Evolutionary conservation across 192 early-diverging fungal genomes (phyloP).

Genomic region (Linderina pennispora): DNA sequence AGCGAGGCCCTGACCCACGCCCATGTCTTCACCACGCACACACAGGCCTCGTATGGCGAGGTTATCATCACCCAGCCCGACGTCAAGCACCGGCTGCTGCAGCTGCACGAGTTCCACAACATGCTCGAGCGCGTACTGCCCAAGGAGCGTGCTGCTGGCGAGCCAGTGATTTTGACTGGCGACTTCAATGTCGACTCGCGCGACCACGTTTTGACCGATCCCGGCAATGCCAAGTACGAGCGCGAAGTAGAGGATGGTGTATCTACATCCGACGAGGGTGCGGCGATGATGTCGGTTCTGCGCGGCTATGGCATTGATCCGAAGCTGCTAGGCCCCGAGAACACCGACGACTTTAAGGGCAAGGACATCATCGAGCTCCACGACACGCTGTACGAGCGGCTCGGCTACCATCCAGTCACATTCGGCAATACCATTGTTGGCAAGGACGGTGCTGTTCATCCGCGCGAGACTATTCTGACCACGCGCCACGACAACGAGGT

Average conservation of each 20-base stretch:
- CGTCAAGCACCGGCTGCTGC: slow-evolving; percentile 46
- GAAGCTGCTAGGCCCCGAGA: slow-evolving; percentile 33
- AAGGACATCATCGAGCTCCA: slow-evolving; percentile 27
- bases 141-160: slow-evolving; percentile 34
- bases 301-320: slow-evolving; percentile 42
- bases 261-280: slow-evolving; percentile 46
- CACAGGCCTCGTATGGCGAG: slow-evolving; percentile 68
- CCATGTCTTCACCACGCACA: slow-evolving; percentile 78
- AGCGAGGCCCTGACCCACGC: slow-evolving; percentile 26
- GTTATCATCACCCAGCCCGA: slow-evolving; percentile 53
- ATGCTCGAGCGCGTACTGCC: slow-evolving; percentile 55
- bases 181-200: slow-evolving; percentile 60
- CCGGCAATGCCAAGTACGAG: slow-evolving; percentile 21
- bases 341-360: slow-evolving; percentile 31
- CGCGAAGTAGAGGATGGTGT: slow-evolving; percentile 45
- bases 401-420: slow-evolving; percentile 71
- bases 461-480: slow-evolving; percentile 60
- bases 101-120: slow-evolving; percentile 59
- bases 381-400: slow-evolving; percentile 54
- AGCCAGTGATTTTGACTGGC: slow-evolving; percentile 57
- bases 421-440: slow-evolving; percentile 60
- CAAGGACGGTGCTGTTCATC: slow-evolving; percentile 38
- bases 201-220: slow-evolving; percentile 25
- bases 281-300: slow-evolving; percentile 54
- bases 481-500: slow-evolving; percentile 42